These are phyloP conservation scores for Carex arenaria DNA, from an alignment of 202 grass and related monocot species.

Conservation along the genomic window DNA sequence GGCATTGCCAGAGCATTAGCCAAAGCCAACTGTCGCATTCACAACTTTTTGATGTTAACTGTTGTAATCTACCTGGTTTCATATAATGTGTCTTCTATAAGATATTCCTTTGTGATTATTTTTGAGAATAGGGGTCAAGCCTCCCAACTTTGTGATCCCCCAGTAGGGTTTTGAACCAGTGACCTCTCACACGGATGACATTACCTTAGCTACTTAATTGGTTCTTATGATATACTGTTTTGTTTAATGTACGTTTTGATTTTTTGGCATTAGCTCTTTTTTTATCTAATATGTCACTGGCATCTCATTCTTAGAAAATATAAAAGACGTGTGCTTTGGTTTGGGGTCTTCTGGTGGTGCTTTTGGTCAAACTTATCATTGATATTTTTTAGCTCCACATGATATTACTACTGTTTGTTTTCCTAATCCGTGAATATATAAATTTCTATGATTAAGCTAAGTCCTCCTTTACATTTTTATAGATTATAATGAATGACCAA, in stretches of 20 bases:
- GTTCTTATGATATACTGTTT: not conserved
- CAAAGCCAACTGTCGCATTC: not conserved
- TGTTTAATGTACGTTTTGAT: not conserved
- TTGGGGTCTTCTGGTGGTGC: not conserved
- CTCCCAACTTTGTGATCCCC: no score
- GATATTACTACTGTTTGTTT: not conserved
- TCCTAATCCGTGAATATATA: not conserved
- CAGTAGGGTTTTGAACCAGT: no score
- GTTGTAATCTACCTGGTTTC: not conserved
- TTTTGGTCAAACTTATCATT: not conserved
- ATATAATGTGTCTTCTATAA: not conserved
- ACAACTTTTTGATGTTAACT: not conserved
- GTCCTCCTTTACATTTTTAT: constrained; percentile 28
- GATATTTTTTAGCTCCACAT: not conserved
- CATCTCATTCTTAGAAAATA: not conserved
- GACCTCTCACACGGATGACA: no score
- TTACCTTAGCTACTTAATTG: no score
- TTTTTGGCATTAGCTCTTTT: not conserved
- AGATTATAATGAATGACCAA: constrained; percentile 98
- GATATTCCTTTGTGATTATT: not conserved
- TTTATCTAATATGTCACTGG: not conserved
- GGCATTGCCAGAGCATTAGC: constrained; percentile 1
- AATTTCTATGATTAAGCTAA: not conserved
- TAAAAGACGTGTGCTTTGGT: not conserved
- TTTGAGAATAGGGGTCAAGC: no score